Percentiles rank a stretch among this genome's conserved stretches.
phyloP scores from a whole-genome alignment of 768 basidiomycete species.

The Podaxis pistillaris region DNA sequence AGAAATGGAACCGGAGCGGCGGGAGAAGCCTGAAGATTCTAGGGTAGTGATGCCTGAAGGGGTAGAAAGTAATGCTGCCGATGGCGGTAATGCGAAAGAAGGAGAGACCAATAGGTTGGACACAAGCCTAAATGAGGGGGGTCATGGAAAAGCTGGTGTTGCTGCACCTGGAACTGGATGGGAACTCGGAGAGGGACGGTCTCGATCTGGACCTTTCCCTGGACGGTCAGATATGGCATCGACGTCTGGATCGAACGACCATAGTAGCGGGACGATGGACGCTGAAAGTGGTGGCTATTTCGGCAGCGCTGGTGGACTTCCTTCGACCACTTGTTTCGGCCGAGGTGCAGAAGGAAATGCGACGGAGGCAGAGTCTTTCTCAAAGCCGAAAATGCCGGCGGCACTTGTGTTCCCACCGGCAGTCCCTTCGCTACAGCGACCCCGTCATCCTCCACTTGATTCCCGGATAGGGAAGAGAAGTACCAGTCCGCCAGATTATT shows the following conservation, averaged over 20 bases:
- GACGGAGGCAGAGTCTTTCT: not conserved
- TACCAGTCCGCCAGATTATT: constrained; percentile 70
- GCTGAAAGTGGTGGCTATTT: constrained; percentile 5
- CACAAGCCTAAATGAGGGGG: not conserved
- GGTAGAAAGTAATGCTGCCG: not conserved
- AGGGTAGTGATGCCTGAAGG: constrained; percentile 1
- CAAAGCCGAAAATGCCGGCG: not conserved
- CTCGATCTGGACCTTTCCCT: not conserved
- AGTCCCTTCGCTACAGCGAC: not conserved
- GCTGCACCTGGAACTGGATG: not conserved
- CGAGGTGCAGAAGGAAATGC: not conserved
- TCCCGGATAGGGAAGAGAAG: constrained; percentile 50
- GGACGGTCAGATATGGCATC: not conserved
- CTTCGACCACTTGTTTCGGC: not conserved
- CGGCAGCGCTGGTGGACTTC: not conserved
- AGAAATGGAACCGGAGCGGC: not conserved
- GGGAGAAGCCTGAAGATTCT: constrained; percentile 13
- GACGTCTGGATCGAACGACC: not conserved
- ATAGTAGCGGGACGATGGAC: not conserved
- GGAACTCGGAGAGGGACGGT: not conserved
- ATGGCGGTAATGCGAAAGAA: not conserved
- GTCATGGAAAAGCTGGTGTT: not conserved
- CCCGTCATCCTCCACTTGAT: constrained; percentile 3
- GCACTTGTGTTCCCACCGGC: not conserved
- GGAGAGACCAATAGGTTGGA: not conserved